Evolutionary conservation across 2,329 filamentous ascomycete genomes (phyloP).

Genomic region (Fusarium coffeatum): DNA sequence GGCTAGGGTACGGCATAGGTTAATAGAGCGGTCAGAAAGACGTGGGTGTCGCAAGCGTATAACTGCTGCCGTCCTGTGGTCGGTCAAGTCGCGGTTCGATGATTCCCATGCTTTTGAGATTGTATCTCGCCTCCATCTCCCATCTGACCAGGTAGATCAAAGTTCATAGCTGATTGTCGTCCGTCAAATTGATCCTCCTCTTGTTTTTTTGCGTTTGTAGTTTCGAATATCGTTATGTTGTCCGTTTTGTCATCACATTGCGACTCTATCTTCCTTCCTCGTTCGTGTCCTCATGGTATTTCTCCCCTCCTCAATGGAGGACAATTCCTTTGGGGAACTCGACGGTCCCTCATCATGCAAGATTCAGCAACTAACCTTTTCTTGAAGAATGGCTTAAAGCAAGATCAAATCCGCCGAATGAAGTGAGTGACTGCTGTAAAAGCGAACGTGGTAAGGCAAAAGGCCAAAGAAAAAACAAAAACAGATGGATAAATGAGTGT

Average conservation of each 20-base stretch:
- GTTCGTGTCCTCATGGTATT: not conserved
- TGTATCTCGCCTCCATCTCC: not conserved
- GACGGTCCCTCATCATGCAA: not conserved
- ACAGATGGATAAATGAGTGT: constrained; percentile 62
- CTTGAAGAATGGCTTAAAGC: constrained; percentile 28
- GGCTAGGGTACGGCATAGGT: not conserved
- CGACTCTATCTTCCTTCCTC: not conserved
- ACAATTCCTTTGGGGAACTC: not conserved
- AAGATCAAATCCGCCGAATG: constrained; percentile 28
- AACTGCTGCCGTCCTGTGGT: not conserved
- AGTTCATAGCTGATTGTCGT: not conserved
- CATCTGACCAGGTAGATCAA: not conserved
- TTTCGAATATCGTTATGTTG: not conserved
- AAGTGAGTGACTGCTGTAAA: constrained; percentile 45
- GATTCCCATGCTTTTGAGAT: not conserved
- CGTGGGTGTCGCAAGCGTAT: not conserved
- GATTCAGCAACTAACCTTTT: constrained; percentile 41
- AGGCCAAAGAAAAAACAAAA: constrained; percentile 37
- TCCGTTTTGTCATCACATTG: not conserved
- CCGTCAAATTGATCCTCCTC: not conserved
- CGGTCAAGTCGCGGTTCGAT: not conserved
- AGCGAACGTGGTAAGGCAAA: constrained; percentile 48
- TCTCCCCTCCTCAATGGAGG: not conserved
- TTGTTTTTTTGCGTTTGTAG: not conserved
- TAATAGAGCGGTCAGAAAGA: not conserved